Evolutionary conservation across 345 rosid species (phyloP).

Genomic region (Lenwebbia sp.): DNA sequence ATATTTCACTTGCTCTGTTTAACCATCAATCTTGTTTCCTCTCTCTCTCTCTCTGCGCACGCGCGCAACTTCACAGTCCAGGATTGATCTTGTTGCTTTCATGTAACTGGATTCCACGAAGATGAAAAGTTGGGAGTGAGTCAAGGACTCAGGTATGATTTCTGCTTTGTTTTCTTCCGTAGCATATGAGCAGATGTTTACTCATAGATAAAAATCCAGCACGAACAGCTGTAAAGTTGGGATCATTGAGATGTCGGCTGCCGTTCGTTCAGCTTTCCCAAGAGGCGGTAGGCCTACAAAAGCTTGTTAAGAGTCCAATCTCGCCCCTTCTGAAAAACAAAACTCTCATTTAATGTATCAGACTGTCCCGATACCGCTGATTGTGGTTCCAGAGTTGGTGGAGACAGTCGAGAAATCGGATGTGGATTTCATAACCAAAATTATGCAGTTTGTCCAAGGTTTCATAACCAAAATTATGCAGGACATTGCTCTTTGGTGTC

Average conservation of each 20-base stretch:
- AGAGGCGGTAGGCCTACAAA: too few species aligned
- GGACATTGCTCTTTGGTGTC: constrained; percentile 23
- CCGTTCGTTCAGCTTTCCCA: too few species aligned
- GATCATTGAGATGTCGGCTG: neutral
- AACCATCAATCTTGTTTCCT: neutral
- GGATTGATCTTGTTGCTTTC: neutral
- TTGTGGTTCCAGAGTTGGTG: constrained; percentile 97
- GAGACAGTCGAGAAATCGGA: constrained; percentile 76
- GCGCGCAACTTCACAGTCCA: neutral
- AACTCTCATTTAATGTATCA: too few species aligned
- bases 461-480: constrained; percentile 73
- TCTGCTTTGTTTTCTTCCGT: neutral
- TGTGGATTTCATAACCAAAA: constrained; percentile 11
- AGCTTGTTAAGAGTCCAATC: too few species aligned
- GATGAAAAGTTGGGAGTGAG: neutral
- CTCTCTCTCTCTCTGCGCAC: neutral
- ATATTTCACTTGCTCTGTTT: neutral
- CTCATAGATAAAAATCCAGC: neutral
- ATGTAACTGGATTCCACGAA: neutral
- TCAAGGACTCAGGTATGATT: neutral
- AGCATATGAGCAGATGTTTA: neutral
- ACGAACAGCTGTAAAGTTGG: neutral
- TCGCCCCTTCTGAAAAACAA: too few species aligned
- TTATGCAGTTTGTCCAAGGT: constrained; percentile 62
- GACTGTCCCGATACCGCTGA: constrained; percentile 88